Evolutionary conservation across 2,329 filamentous ascomycete species (phyloP).

Genomic region (Scleromitrula shiraiana): DNA sequence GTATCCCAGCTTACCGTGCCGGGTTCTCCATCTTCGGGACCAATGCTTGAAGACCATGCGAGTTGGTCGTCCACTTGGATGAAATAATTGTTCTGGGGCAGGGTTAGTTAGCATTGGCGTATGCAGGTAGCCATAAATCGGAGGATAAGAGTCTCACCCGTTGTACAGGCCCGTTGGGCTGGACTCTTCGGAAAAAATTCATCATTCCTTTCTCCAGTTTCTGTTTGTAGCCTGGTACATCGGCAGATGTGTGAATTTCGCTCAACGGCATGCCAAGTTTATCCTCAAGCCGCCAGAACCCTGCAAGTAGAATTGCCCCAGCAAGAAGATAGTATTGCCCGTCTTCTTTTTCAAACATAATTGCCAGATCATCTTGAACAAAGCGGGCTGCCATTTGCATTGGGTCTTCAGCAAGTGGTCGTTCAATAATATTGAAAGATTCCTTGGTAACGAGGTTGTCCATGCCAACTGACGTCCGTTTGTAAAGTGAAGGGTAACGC

Average conservation of each 20-base stretch:
- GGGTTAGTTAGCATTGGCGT: slow-evolving; percentile 16
- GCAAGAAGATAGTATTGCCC: slow-evolving; percentile 76
- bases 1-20: slow-evolving; percentile 60
- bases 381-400: slow-evolving; percentile 68
- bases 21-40: slow-evolving; percentile 55
- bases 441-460: slow-evolving; percentile 66
- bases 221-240: slow-evolving; percentile 63
- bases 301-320: slow-evolving; percentile 66
- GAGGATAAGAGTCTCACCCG: slow-evolving; percentile 22
- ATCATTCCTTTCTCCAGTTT: slow-evolving; percentile 72
- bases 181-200: slow-evolving; percentile 69
- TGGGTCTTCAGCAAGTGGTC: slow-evolving; percentile 65
- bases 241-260: slow-evolving; percentile 70
- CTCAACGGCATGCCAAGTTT: slow-evolving; percentile 73
- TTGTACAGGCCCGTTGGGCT: slow-evolving; percentile 55
- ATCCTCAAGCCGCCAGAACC: slow-evolving; percentile 76
- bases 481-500: slow-evolving; percentile 66
- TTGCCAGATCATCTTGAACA: slow-evolving; percentile 72
- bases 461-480: slow-evolving; percentile 54
- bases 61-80: slow-evolving; percentile 75
- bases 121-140: slow-evolving; percentile 6
- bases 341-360: slow-evolving; percentile 72
- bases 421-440: slow-evolving; percentile 56
- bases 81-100: slow-evolving; percentile 72
- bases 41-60: slow-evolving; percentile 70